Conservation (phyloP, 257 asterid species). For the Scutellaria barbata region DNA sequence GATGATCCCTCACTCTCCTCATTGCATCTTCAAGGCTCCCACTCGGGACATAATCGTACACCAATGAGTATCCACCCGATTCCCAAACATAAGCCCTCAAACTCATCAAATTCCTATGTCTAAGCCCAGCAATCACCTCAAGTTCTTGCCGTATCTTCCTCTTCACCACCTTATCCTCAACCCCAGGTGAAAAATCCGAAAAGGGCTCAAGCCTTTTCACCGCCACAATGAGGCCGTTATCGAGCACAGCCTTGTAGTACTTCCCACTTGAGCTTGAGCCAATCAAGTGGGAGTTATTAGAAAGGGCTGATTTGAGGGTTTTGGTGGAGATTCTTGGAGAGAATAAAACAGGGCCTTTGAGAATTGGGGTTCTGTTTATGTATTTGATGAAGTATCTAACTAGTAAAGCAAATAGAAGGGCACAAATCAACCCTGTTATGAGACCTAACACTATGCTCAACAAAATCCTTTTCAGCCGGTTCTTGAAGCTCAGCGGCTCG, state of each 20-base stretch:
- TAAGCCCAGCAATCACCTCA: conserved; percentile 61
- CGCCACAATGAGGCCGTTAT: conserved; percentile 76
- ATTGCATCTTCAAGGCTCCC: conserved; percentile 89
- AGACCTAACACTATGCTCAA: conserved; percentile 69
- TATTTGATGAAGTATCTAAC: conserved; percentile 62
- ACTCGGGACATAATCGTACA: conserved; percentile 66
- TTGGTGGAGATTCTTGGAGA: conserved; percentile 71
- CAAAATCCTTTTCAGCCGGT: conserved; percentile 44
- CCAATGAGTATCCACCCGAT: conserved; percentile 56
- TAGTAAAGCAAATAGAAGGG: conserved; percentile 61
- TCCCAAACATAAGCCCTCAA: conserved; percentile 78
- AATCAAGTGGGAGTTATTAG: conserved; percentile 61
- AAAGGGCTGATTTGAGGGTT: conserved; percentile 72
- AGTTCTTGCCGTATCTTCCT: conserved; percentile 64
- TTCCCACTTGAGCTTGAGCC: conserved; percentile 77
- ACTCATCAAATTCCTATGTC: conserved; percentile 93
- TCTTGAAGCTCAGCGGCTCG: conserved; percentile 46
- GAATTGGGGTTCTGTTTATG: conserved; percentile 72
- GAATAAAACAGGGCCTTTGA: conserved; percentile 70
- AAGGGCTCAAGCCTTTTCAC: conserved; percentile 75
- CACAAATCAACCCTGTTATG: conserved; percentile 65
- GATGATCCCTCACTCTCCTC: conserved; percentile 67
- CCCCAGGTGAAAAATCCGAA: conserved; percentile 41
- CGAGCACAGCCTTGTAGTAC: conserved; percentile 78
- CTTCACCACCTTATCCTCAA: conserved; percentile 51